phyloP scores from a whole-genome alignment of 192 early-diverging fungal genomes.

The Gaertneriomyces sp. region DNA sequence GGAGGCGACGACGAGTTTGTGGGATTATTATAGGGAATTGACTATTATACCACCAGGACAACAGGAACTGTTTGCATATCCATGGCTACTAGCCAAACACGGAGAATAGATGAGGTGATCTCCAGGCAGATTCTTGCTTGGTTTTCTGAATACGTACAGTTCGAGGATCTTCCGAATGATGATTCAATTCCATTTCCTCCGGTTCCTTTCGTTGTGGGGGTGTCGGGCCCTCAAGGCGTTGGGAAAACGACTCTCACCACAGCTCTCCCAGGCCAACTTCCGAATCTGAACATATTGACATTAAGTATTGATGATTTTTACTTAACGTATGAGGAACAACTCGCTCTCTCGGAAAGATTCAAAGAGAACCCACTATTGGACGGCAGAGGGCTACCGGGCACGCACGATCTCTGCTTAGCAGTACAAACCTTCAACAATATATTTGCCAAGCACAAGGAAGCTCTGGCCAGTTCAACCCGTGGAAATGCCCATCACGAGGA shows the following conservation, averaged over 20 bases:
- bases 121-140: no score
- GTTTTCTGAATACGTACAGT: no score
- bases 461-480: not conserved
- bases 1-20: no score
- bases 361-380: constrained; percentile 69
- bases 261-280: not conserved
- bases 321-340: constrained; percentile 66
- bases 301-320: constrained; percentile 78
- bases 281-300: constrained; percentile 13
- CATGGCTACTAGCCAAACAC: no score
- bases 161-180: no score
- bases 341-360: constrained; percentile 35
- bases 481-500: not conserved
- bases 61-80: no score
- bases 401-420: constrained; percentile 77
- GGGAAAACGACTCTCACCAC: constrained; percentile 50
- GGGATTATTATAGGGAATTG: no score
- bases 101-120: no score
- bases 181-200: constrained; percentile 2
- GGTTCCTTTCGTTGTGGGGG: constrained; percentile 65
- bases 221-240: constrained; percentile 77
- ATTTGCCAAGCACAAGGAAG: constrained; percentile 18
- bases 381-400: constrained; percentile 84
- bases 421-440: constrained; percentile 48
- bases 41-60: no score